Evolutionary conservation across 2,329 filamentous ascomycete species (phyloP).

Genomic region (Sordariomycetes sp.): DNA sequence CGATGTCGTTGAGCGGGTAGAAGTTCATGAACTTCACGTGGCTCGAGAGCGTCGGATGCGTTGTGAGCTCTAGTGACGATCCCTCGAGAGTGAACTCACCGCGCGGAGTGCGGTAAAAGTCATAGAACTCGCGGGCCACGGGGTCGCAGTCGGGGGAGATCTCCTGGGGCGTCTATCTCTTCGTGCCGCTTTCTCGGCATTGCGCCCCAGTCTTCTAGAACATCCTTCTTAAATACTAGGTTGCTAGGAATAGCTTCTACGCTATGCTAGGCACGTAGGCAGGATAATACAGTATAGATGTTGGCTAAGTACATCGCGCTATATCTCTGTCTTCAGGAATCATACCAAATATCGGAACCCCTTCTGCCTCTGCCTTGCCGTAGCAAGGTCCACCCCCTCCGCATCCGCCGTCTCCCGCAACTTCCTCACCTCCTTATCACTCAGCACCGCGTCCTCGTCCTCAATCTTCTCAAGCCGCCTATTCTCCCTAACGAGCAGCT

Average conservation of each 20-base stretch:
- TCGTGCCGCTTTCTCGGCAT: no score
- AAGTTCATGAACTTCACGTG: not conserved
- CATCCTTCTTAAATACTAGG: no score
- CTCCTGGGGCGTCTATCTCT: not conserved
- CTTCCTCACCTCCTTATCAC: conserved; percentile 31
- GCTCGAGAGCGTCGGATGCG: not conserved
- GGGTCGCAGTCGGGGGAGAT: not conserved
- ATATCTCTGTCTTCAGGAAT: no score
- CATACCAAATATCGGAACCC: conserved; percentile 33
- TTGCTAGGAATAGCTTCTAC: no score
- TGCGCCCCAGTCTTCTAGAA: no score
- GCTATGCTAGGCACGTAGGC: no score
- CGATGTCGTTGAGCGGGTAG: not conserved
- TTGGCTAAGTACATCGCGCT: no score
- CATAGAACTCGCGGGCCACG: not conserved
- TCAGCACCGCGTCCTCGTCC: conserved; percentile 24
- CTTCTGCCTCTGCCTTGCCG: conserved; percentile 38
- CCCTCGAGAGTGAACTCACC: not conserved
- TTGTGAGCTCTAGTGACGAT: not conserved
- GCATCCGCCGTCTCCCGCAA: conserved; percentile 38
- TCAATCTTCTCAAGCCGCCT: conserved; percentile 25
- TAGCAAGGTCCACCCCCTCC: conserved; percentile 36
- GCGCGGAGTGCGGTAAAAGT: not conserved
- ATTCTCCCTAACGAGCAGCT: conserved; percentile 27
- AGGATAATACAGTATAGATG: no score